Evolutionary conservation across 306 rosid species (phyloP).

Genomic region (Medicago arabica): DNA sequence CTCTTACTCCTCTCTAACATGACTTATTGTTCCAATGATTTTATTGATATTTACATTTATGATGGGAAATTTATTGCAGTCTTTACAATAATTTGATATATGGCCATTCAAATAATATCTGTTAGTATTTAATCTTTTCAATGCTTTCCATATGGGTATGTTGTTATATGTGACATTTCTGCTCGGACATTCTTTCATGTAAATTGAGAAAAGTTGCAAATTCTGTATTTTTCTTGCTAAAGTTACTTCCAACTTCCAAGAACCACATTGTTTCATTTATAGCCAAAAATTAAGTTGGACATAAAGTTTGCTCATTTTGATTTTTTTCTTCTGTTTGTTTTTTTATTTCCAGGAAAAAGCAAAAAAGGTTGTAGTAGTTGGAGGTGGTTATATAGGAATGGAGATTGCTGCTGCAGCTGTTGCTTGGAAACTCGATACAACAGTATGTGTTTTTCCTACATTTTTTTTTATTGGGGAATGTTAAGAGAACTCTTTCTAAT

Average conservation of each 20-base stretch:
- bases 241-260: conserved; percentile 31
- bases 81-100: conserved; percentile 20
- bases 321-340: not conserved
- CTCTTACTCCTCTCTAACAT: conserved; percentile 11
- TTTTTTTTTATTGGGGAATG: not conserved
- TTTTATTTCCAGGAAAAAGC: conserved; percentile 64
- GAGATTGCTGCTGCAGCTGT: conserved; percentile 95
- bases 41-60: conserved; percentile 26
- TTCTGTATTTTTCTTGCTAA: conserved; percentile 21
- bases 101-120: conserved; percentile 10
- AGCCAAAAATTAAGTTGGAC: conserved; percentile 15
- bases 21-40: conserved; percentile 21
- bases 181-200: conserved; percentile 26
- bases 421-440: conserved; percentile 96
- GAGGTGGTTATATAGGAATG: conserved; percentile 99
- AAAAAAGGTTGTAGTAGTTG: conserved; percentile 80
- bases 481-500: not conserved
- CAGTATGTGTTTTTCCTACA: conserved; percentile 57
- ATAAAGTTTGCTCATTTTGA: conserved; percentile 32
- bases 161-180: conserved; percentile 17
- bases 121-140: conserved; percentile 10
- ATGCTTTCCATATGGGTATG: conserved; percentile 14
- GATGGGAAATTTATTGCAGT: conserved; percentile 1
- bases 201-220: conserved; percentile 30
- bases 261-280: conserved; percentile 4